Conservation (phyloP, 768 basidiomycete genomes). For the Gymnopilus junonius region DNA sequence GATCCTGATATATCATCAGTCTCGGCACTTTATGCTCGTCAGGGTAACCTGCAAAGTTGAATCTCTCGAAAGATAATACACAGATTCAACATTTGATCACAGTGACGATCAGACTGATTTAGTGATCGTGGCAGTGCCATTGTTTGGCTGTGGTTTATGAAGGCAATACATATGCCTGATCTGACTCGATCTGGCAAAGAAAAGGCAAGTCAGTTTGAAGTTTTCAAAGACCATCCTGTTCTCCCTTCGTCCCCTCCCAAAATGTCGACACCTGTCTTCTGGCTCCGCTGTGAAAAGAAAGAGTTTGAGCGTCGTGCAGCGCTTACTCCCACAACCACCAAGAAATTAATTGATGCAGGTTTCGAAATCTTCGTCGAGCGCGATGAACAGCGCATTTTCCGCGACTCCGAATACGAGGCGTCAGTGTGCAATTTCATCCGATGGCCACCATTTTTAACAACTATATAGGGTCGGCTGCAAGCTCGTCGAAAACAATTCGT, state of each 20-base stretch:
- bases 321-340: conserved; percentile 90
- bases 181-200: conserved; percentile 20
- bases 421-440: conserved; percentile 46
- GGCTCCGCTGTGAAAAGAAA: conserved; percentile 98
- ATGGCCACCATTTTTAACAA: conserved; percentile 11
- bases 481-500: conserved; percentile 85
- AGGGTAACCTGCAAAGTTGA: no score
- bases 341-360: conserved; percentile 84
- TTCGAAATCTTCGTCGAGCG: conserved; percentile 93
- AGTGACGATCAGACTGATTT: neutral
- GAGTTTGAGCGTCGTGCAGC: conserved; percentile 92
- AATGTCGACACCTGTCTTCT: conserved; percentile 67
- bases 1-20: no score
- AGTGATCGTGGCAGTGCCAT: conserved; percentile 19
- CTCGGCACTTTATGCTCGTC: no score
- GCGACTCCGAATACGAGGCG: conserved; percentile 92
- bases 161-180: conserved; percentile 2
- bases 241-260: conserved; percentile 13
- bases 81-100: neutral
- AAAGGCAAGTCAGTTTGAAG: conserved; percentile 1
- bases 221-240: conserved; percentile 1
- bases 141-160: conserved; percentile 4
- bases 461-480: conserved; percentile 85
- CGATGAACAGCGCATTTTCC: conserved; percentile 93
- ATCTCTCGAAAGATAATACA: neutral